These are phyloP conservation scores for Cytospora leucostoma DNA, from an alignment of 2,329 filamentous ascomycete genomes.

Conservation along the genomic window DNA sequence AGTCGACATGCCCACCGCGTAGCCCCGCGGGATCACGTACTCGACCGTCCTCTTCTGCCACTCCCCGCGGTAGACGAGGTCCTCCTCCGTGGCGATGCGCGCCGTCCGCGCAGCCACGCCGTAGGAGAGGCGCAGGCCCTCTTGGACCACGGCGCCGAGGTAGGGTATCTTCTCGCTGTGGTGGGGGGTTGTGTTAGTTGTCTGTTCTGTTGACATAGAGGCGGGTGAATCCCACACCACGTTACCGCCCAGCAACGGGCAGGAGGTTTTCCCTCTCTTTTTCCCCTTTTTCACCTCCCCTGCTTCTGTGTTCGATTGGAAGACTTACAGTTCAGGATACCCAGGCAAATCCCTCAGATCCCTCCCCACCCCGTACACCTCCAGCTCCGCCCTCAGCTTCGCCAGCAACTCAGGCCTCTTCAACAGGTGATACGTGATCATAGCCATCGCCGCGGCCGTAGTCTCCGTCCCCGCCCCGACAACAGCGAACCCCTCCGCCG, in stretches of 20 bases:
- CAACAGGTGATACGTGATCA: slow-evolving; percentile 30
- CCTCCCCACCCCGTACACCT: slow-evolving; percentile 38
- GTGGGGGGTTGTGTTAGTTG: not conserved
- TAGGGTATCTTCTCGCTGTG: slow-evolving; percentile 19
- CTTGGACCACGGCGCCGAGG: slow-evolving; percentile 21
- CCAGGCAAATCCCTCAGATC: slow-evolving; percentile 7
- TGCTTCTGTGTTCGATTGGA: too few relatives aligned
- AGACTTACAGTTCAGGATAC: slow-evolving; percentile 11
- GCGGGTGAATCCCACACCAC: too few relatives aligned
- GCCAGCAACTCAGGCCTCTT: slow-evolving; percentile 14
- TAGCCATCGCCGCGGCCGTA: slow-evolving; percentile 28
- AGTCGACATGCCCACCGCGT: slow-evolving; percentile 27
- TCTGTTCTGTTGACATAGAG: too few relatives aligned
- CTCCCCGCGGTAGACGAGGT: slow-evolving; percentile 25
- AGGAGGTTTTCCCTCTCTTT: too few relatives aligned
- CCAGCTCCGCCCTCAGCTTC: slow-evolving; percentile 37
- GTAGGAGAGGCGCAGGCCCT: slow-evolving; percentile 23
- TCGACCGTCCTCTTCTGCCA: slow-evolving; percentile 25
- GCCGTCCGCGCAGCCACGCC: slow-evolving; percentile 27
- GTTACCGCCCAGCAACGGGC: too few relatives aligned
- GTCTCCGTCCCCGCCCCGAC: slow-evolving; percentile 34
- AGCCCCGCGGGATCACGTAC: slow-evolving; percentile 29
- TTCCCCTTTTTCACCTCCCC: too few relatives aligned
- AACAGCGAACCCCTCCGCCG: slow-evolving; percentile 36
- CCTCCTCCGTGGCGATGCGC: slow-evolving; percentile 28